Evolutionary conservation across 2,329 filamentous ascomycete genomes (phyloP).

Genomic region (Cladosporium sp.): DNA sequence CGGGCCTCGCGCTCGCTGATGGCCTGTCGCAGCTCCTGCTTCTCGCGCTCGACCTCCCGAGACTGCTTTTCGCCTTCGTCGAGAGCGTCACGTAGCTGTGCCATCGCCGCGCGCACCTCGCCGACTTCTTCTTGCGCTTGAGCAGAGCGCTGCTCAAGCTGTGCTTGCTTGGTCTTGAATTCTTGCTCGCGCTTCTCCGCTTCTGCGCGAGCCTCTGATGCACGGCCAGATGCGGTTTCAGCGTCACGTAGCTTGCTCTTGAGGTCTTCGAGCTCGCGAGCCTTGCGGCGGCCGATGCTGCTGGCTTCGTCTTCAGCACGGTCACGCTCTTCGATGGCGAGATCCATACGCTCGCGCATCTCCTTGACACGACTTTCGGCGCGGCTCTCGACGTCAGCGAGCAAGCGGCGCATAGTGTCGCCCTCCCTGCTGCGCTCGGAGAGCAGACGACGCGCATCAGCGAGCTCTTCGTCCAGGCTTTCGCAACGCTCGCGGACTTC

Average conservation of each 20-base stretch:
- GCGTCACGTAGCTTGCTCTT: constrained; percentile 74
- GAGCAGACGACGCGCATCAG: constrained; percentile 80
- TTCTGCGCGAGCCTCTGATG: constrained; percentile 72
- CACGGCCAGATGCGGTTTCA: constrained; percentile 69
- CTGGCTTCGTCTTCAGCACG: constrained; percentile 86
- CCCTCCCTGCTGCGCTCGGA: constrained; percentile 84
- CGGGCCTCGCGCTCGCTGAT: constrained; percentile 74
- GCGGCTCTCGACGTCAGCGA: constrained; percentile 80
- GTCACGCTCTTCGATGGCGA: constrained; percentile 90
- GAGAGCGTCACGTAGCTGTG: constrained; percentile 71
- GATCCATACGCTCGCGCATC: constrained; percentile 82
- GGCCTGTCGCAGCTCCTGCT: constrained; percentile 66
- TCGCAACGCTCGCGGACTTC: constrained; percentile 79
- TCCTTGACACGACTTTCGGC: constrained; percentile 80
- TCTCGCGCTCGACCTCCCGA: constrained; percentile 78
- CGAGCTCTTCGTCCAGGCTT: constrained; percentile 84
- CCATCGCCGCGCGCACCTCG: constrained; percentile 73
- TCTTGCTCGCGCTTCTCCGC: constrained; percentile 70
- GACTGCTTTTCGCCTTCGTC: constrained; percentile 85
- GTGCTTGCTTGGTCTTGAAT: constrained; percentile 68
- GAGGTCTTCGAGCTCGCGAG: constrained; percentile 82
- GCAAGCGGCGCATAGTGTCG: constrained; percentile 86
- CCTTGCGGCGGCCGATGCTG: constrained; percentile 68
- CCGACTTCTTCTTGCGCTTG: constrained; percentile 67
- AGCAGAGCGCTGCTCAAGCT: constrained; percentile 67